A percentile compares a stretch with the other conserved stretches of the same genome.
These are phyloP conservation scores for Entophlyctis helioformis DNA, from an alignment of 192 early-diverging fungal genomes.

Conservation along the genomic window DNA sequence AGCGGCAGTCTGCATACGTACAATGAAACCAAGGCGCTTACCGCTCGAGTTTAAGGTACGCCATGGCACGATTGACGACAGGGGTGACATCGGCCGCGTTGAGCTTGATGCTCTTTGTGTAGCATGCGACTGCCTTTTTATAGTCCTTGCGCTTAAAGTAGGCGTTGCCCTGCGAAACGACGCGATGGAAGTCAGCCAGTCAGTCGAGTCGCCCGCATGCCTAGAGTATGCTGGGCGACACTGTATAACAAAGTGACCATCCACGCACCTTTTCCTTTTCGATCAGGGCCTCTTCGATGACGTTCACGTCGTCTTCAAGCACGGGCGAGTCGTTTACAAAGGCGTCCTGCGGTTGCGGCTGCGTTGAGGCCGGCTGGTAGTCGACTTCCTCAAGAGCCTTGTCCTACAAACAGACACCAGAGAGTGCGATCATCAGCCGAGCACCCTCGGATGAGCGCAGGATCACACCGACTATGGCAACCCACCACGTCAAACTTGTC, in stretches of 20 bases:
- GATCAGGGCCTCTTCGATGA: constrained; percentile 23
- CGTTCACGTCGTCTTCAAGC: background rate
- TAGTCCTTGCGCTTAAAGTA: constrained; percentile 37
- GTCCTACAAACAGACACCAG: constrained; percentile 4
- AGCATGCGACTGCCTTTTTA: constrained; percentile 21
- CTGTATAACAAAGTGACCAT: no score
- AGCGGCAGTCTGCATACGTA: background rate
- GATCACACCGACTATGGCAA: no score
- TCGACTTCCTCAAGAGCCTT: constrained; percentile 16
- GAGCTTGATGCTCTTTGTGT: constrained; percentile 44
- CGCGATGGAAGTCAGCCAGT: no score
- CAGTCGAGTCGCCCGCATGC: no score
- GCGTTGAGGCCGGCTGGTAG: background rate
- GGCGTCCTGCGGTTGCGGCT: background rate
- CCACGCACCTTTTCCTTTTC: constrained; percentile 37
- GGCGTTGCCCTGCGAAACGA: constrained; percentile 35
- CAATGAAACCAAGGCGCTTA: constrained; percentile 10
- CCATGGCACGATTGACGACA: constrained; percentile 71
- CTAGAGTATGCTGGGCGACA: no score
- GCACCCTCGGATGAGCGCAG: no score
- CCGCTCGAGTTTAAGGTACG: constrained; percentile 59
- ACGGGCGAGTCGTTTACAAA: constrained; percentile 1
- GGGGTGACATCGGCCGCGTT: constrained; percentile 48
- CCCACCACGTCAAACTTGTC: constrained; percentile 30
- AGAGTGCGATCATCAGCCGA: no score